phyloP scores from a whole-genome alignment of 306 rosid genomes.

The Prunus armeniaca region DNA sequence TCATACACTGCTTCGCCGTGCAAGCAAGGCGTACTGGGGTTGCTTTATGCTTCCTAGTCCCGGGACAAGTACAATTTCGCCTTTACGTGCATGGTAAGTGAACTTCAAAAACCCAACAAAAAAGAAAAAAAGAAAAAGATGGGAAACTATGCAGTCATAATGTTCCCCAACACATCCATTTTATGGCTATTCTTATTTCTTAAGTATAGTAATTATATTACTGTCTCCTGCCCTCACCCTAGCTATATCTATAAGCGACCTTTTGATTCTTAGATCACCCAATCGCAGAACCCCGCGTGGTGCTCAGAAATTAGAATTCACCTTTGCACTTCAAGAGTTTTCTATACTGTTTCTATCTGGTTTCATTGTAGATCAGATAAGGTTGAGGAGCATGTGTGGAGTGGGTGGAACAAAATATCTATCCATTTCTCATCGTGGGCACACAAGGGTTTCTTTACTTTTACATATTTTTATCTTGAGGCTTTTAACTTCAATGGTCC shows the following conservation, averaged over 20 bases:
- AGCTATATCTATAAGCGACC: neutral
- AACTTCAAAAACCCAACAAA: conserved; percentile 31
- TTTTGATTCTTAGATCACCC: neutral
- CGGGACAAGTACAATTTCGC: conserved; percentile 57
- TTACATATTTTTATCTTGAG: no score
- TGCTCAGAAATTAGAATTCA: neutral
- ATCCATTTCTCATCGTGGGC: neutral
- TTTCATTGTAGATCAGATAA: conserved; percentile 31
- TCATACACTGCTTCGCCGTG: conserved; percentile 48
- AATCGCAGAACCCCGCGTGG: neutral
- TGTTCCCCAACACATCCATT: conserved; percentile 21
- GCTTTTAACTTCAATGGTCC: no score
- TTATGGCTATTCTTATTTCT: neutral
- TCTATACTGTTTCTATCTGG: neutral
- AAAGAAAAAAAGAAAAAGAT: neutral
- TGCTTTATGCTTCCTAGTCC: conserved; percentile 85
- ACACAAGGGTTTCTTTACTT: neutral
- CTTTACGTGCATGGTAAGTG: conserved; percentile 97
- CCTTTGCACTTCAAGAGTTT: neutral
- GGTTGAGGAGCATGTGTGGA: conserved; percentile 35
- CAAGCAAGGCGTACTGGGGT: conserved; percentile 64
- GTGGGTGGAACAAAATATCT: conserved; percentile 40
- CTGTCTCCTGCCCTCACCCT: conserved; percentile 11
- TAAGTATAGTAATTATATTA: conserved; percentile 1
- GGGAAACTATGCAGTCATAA: conserved; percentile 21